Conservation (phyloP, 1,284 basidiomycete species). For the Afroboletus lepidellus region DNA sequence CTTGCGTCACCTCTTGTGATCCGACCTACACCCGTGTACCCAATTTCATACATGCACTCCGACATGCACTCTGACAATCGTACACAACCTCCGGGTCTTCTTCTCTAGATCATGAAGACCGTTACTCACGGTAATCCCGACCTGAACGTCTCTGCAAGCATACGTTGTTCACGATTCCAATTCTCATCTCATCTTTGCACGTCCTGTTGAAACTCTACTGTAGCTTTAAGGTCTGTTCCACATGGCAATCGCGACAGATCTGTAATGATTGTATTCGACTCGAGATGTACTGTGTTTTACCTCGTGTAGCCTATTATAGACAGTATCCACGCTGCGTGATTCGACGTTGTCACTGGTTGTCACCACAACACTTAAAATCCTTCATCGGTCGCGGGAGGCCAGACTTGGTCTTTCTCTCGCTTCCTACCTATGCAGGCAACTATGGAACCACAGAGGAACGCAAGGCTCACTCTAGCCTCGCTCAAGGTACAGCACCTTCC, state of each 20-base stretch:
- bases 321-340: background rate
- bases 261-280: constrained; percentile 7
- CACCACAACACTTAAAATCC: background rate
- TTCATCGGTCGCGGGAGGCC: background rate
- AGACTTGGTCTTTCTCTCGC: background rate
- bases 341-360: background rate
- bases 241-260: background rate
- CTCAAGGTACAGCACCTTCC: constrained; percentile 27
- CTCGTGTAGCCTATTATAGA: background rate
- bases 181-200: constrained; percentile 5
- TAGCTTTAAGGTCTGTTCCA: constrained; percentile 13
- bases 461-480: constrained; percentile 19
- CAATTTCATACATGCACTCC: constrained; percentile 25
- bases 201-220: constrained; percentile 14
- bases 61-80: constrained; percentile 7
- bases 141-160: background rate
- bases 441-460: constrained; percentile 26
- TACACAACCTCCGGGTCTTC: background rate
- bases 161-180: constrained; percentile 13
- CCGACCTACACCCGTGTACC: constrained; percentile 32
- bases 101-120: constrained; percentile 8
- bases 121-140: background rate
- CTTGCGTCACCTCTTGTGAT: constrained; percentile 22
- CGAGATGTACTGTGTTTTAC: constrained; percentile 6
- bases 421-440: background rate